Conservation (phyloP, 768 basidiomycete genomes). For the Lentinula guzmanii region DNA sequence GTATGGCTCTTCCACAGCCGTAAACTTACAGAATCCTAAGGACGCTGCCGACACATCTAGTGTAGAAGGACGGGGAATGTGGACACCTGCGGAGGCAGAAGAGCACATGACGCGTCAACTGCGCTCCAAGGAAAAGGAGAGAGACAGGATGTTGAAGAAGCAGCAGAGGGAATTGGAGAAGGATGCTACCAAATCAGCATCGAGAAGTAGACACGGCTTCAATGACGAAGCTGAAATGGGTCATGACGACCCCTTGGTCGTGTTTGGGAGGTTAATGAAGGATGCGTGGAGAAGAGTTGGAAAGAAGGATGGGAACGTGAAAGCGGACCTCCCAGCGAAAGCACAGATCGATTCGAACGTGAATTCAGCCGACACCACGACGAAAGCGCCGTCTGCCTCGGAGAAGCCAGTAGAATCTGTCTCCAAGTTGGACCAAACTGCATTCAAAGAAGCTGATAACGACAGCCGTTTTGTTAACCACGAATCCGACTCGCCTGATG, state of each 20-base stretch:
- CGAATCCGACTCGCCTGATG: background rate
- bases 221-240: slow-evolving; percentile 12
- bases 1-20: background rate
- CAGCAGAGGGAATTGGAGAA: slow-evolving; percentile 7
- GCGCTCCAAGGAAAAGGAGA: slow-evolving; percentile 12
- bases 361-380: background rate
- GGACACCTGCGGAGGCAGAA: slow-evolving; percentile 34
- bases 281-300: slow-evolving; percentile 46
- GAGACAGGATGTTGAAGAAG: slow-evolving; percentile 13
- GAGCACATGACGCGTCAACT: slow-evolving; percentile 21
- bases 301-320: slow-evolving; percentile 39
- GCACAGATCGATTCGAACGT: background rate
- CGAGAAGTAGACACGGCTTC: slow-evolving; percentile 16
- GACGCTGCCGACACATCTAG: background rate
- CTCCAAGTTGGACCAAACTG: background rate
- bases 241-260: slow-evolving; percentile 37
- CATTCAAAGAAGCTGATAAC: background rate
- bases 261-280: slow-evolving; percentile 47
- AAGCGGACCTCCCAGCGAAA: background rate
- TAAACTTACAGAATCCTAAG: background rate
- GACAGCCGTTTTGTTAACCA: background rate
- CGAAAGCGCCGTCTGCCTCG: background rate
- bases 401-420: background rate
- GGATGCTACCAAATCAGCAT: slow-evolving; percentile 8
- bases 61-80: slow-evolving; percentile 17